Evolutionary conservation across 257 asterid species (phyloP).

Genomic region (Leonotis leonurus): DNA sequence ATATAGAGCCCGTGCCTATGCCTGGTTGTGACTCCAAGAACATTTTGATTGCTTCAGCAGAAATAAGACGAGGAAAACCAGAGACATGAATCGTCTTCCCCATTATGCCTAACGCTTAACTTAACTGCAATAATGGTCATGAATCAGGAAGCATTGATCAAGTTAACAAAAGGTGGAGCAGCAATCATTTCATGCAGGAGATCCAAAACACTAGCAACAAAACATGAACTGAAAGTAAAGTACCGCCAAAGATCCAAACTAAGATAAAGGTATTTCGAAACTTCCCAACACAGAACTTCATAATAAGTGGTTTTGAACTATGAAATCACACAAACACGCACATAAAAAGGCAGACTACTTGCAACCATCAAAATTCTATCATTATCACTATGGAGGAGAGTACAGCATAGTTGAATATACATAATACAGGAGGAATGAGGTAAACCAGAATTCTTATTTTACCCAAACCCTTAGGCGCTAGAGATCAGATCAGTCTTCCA

Average conservation of each 20-base stretch:
- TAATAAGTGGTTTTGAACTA: too few relatives aligned
- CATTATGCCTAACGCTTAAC: slow-evolving; percentile 7
- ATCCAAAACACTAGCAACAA: neutral
- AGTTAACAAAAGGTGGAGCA: too few relatives aligned
- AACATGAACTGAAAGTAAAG: neutral
- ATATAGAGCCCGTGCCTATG: slow-evolving; percentile 44
- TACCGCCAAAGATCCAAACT: neutral
- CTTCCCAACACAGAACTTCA: too few relatives aligned
- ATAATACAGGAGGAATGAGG: neutral
- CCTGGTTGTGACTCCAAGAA: too few relatives aligned
- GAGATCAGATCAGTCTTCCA: neutral
- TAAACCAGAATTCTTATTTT: neutral
- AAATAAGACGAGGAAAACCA: slow-evolving; percentile 43
- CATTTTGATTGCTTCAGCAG: slow-evolving; percentile 27
- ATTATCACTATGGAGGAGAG: too few relatives aligned
- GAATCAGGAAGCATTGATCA: neutral
- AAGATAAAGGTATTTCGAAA: too few relatives aligned
- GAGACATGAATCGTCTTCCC: slow-evolving; percentile 33
- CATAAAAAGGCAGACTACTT: neutral
- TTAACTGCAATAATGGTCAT: slow-evolving; percentile 10
- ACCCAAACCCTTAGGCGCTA: neutral
- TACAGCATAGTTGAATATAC: too few relatives aligned
- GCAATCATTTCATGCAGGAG: neutral
- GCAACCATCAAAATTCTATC: neutral
- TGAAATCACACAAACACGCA: neutral